phyloP scores from a whole-genome alignment of 441 rosid species.

The Adansonia gregorii region DNA sequence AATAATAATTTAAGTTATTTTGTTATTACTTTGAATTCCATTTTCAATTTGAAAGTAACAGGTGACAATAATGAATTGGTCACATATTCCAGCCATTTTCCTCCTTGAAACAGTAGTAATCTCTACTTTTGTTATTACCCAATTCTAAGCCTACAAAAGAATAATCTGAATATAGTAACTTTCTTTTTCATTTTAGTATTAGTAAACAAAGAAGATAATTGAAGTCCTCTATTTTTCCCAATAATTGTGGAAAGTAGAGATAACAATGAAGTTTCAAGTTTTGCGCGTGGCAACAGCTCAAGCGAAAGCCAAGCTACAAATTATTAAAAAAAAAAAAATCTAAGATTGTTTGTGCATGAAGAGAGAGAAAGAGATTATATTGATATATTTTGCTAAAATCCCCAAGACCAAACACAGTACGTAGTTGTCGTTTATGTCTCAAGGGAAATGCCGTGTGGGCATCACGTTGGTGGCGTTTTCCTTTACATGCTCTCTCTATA shows the following conservation, averaged over 20 bases:
- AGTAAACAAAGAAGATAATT: background rate
- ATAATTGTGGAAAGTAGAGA: background rate
- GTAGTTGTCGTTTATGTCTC: constrained; percentile 35
- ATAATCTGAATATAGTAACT: background rate
- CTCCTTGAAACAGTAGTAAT: background rate
- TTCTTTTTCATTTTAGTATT: background rate
- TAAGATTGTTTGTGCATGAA: constrained; percentile 21
- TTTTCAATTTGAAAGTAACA: background rate
- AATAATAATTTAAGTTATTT: no score
- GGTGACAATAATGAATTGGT: background rate
- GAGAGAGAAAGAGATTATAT: background rate
- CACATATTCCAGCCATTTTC: background rate
- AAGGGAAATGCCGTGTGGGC: constrained; percentile 36
- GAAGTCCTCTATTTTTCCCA: background rate
- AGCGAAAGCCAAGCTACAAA: background rate
- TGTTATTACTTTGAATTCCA: no score
- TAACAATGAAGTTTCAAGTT: background rate
- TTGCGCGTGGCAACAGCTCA: constrained; percentile 1
- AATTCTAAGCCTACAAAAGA: constrained; percentile 22
- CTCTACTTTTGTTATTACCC: background rate
- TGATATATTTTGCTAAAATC: constrained; percentile 11
- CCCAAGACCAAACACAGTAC: constrained; percentile 15
- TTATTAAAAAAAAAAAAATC: background rate
- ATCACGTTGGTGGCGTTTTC: constrained; percentile 30
- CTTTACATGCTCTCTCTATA: constrained; percentile 12